These are phyloP conservation scores for Claviceps pusilla DNA, from an alignment of 2,329 filamentous ascomycete species.

Conservation along the genomic window DNA sequence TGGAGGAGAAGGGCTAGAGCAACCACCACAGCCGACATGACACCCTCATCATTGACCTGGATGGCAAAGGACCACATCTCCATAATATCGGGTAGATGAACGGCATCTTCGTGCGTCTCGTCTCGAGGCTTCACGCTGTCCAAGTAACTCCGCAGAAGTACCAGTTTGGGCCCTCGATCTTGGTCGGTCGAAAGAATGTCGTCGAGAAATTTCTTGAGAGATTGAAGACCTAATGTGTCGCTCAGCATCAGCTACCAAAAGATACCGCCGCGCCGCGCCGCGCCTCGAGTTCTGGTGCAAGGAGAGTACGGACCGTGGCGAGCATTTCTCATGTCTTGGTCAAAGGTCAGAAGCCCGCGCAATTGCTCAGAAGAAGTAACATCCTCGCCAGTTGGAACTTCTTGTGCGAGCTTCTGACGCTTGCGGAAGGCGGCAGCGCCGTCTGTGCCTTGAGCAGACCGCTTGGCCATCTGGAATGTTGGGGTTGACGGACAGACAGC, in stretches of 20 bases:
- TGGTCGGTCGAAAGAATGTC: conserved; percentile 37
- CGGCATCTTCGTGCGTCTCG: conserved; percentile 28
- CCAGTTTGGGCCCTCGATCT: conserved; percentile 26
- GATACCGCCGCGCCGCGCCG: too few species aligned
- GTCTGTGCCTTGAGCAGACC: conserved; percentile 24
- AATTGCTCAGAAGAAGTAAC: conserved; percentile 52
- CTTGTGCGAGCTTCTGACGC: conserved; percentile 40
- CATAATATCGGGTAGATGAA: conserved; percentile 65
- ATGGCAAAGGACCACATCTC: conserved; percentile 78
- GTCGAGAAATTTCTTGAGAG: conserved; percentile 59
- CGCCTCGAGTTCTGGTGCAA: neutral
- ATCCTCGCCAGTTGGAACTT: conserved; percentile 44
- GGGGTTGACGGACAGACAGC: conserved; percentile 1
- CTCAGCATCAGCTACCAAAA: neutral
- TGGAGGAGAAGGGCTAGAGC: conserved; percentile 70
- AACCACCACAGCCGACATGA: conserved; percentile 68
- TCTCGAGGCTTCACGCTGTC: conserved; percentile 35
- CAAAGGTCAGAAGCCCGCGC: conserved; percentile 51
- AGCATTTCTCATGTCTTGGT: conserved; percentile 52
- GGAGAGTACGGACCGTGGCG: conserved; percentile 41
- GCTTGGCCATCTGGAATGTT: conserved; percentile 28
- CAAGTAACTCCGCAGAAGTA: conserved; percentile 57
- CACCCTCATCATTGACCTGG: conserved; percentile 62
- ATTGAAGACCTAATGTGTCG: conserved; percentile 42
- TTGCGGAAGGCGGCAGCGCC: conserved; percentile 30